These are phyloP conservation scores for Paecilomyces sp. DNA, from an alignment of 2,329 filamentous ascomycete species.

Conservation along the genomic window DNA sequence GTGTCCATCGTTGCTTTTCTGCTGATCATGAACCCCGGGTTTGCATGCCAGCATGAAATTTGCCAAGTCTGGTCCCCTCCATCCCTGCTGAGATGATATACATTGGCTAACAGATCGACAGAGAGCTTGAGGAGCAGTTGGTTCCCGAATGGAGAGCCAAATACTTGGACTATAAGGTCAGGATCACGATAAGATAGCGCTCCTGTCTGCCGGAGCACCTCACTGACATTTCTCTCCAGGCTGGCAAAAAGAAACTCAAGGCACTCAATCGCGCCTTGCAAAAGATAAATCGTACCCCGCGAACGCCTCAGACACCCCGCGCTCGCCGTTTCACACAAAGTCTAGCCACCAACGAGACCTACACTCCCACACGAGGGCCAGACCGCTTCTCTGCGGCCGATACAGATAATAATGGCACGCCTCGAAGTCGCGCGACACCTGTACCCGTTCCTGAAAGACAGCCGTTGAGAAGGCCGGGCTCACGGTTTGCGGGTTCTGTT, in stretches of 20 bases:
- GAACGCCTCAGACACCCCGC: constrained; percentile 46
- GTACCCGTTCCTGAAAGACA: constrained; percentile 31
- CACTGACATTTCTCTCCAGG: constrained; percentile 28
- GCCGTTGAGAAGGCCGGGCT: constrained; percentile 24
- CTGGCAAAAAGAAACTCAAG: constrained; percentile 89
- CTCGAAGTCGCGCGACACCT: constrained; percentile 22
- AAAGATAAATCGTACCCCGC: constrained; percentile 42
- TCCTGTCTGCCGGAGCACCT: constrained; percentile 6
- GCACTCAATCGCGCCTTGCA: constrained; percentile 66
- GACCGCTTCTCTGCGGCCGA: constrained; percentile 10
- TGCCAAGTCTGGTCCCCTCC: constrained; percentile 44
- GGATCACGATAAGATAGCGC: constrained; percentile 10
- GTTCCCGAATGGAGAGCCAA: constrained; percentile 94
- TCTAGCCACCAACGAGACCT: constrained; percentile 8
- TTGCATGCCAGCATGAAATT: constrained; percentile 46
- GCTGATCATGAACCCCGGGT: neutral
- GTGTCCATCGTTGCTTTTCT: neutral
- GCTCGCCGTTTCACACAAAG: constrained; percentile 20
- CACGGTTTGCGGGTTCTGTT: constrained; percentile 29
- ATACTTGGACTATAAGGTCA: constrained; percentile 87
- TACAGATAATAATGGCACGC: constrained; percentile 20
- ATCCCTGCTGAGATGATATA: neutral
- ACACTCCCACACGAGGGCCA: constrained; percentile 7
- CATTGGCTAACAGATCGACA: constrained; percentile 17
- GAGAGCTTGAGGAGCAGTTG: constrained; percentile 76